Base-by-base conservation (phyloP, 352 stramenopile genomes). In the Pythium graminicola region DNA sequence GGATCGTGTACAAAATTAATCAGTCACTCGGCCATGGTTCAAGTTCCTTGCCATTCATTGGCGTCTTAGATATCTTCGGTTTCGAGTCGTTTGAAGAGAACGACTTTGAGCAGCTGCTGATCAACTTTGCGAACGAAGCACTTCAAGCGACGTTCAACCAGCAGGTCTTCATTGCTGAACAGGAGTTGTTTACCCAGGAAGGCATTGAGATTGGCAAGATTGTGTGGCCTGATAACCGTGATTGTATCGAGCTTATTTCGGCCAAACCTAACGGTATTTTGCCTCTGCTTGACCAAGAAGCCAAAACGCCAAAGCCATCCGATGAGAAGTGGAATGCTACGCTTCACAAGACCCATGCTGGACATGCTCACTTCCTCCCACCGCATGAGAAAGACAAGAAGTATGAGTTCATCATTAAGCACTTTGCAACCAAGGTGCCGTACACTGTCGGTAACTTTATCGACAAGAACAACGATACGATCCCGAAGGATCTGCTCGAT, bases 1-100 rank as follows among this genome's bases (percentile, higher is more conserved):
- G 88, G 88, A 71, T 98, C 33, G 92, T 98, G 31, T 60, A 84
- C 29, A 82, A 95, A 51, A 84, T 98, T 23, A 98, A 98, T 76
- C 63, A 59, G 50, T 88, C 72, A 58, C 67, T 96, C 8, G 83
- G 78, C 10, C 80, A 96, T 39, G 81, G 93, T 39, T 76, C 83
- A 28, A 69, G 69, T 22, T 64, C 76, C 20, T 61, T 93, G 67
- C 82, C 80, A 39, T 96, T 91, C 71, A 95, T 96, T 68, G 86
- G 86, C 26, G 86, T 96, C 36, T 61, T 96, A 1, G 86, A 95
- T 74, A 96, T 95, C 59, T 96, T 96, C 55, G 86, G 86, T 23
- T 95, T 96, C 38, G 86, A 96, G 54, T 86, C 73, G 8, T 95
- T 95, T 62, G 75, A 94, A 66, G 75, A 80, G 62, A 96, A 96